Conservation (phyloP, 345 rosid genomes). For the Populus ilicifolia region DNA sequence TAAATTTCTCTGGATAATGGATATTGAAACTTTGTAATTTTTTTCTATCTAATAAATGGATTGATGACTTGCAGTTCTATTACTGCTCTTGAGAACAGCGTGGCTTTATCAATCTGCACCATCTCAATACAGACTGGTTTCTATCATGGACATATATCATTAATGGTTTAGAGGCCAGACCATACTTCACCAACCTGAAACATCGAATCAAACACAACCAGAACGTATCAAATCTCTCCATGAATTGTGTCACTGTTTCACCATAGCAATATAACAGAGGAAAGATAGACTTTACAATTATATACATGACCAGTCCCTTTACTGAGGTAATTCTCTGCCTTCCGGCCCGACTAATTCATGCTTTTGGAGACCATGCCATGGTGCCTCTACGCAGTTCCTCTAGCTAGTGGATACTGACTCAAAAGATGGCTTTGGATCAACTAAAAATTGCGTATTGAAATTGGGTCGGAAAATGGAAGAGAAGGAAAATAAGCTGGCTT, state of each 20-base stretch:
- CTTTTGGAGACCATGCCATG: background rate
- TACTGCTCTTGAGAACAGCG: background rate
- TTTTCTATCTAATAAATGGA: background rate
- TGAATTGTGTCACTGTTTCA: background rate
- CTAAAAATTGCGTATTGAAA: conserved; percentile 11
- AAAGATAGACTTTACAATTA: background rate
- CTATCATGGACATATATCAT: background rate
- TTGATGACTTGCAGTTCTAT: background rate
- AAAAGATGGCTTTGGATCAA: background rate
- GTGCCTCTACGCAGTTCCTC: background rate
- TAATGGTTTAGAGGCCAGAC: background rate
- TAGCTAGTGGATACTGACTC: conserved; percentile 14
- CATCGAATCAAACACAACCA: background rate
- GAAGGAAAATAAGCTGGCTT: background rate
- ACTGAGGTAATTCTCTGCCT: background rate
- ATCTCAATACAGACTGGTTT: background rate
- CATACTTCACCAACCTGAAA: background rate
- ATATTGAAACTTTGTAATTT: background rate
- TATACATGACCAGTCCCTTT: background rate
- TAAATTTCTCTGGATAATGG: background rate
- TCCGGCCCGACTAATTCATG: background rate
- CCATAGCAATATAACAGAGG: background rate
- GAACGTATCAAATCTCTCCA: background rate
- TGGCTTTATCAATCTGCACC: background rate
- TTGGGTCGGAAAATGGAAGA: background rate